phyloP scores from a whole-genome alignment of 805 yeast genomes.

The Myxozyma neglecta region DNA sequence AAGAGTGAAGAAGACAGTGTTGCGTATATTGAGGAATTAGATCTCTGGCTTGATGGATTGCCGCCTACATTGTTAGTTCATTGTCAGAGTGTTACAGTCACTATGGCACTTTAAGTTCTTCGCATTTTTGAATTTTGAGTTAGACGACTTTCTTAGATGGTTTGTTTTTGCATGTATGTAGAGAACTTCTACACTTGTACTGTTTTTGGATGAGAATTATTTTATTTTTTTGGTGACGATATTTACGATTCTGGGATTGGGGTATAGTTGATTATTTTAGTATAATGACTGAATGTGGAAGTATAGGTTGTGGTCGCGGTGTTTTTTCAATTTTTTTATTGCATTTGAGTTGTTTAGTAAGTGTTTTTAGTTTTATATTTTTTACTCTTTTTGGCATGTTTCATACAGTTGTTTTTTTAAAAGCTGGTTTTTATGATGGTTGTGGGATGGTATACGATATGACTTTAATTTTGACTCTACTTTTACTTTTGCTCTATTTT shows the following conservation, averaged over 20 bases:
- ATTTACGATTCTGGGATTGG: neutral
- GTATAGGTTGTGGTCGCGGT: neutral
- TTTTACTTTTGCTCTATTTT: too few relatives aligned
- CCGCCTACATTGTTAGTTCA: constrained; percentile 84
- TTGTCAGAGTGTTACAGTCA: constrained; percentile 93
- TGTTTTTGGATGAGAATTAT: neutral
- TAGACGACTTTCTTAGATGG: neutral
- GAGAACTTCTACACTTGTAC: neutral
- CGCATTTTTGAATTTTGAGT: neutral
- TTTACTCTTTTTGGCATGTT: neutral
- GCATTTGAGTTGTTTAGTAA: neutral
- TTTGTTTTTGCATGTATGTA: neutral
- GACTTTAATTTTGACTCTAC: too few relatives aligned
- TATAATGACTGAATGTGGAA: neutral
- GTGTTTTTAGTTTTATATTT: neutral
- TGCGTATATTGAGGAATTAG: constrained; percentile 73
- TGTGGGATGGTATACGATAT: too few relatives aligned
- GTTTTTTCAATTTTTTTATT: neutral
- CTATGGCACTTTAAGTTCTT: constrained; percentile 68
- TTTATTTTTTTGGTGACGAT: neutral
- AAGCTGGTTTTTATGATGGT: too few relatives aligned
- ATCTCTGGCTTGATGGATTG: constrained; percentile 75
- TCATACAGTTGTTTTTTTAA: too few relatives aligned
- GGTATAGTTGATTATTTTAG: neutral
- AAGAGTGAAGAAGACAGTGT: constrained; percentile 63